Base-by-base conservation (phyloP, 116 monocot species). In the Dioscorea cayenensis region DNA sequence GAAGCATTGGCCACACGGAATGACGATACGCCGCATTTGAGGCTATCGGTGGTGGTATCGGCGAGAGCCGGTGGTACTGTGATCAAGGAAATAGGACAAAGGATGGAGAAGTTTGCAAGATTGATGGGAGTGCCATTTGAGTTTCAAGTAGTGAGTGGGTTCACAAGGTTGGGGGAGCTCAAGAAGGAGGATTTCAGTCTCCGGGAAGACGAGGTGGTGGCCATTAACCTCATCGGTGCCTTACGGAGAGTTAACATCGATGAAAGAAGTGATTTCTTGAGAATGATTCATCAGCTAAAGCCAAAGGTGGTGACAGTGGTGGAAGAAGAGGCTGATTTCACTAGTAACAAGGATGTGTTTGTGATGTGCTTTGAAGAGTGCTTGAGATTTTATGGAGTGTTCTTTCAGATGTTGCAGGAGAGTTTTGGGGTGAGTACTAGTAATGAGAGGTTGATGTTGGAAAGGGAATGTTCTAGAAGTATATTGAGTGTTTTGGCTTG, bases 41-140 rank as follows among this genome's bases (percentile, higher is more conserved):
- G 81, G 77, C 66, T 88, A 0, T 79, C 82, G 19, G 81, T 74
- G 6, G 84, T 79, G 23, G 72, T 77, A 0, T 62, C 77, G 3
- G 51, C 7, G 4, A 70, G 25, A 23, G 20, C 23, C 38, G 74
- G 69, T 23, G 77, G 77, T 1, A 14, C 77, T 5, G 72, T 80
- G 32, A 77, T 84, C 79, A 74, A 72, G 51, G 88, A 88, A 75
- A 79, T 84, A 0, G 84, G 84, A 9, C 69, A 63, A 14, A 65
- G 88, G 66, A 77, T 84, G 82, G 77, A 84, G 77, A 79, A 75
- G 74, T 88, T 88, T 11, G 88, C 88, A 12, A 74, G 82, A 65
- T 29, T 82, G 65, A 88, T 84, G 85, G 82, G 82, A 0, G 85
- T 85, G 7, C 82, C 82, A 4, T 82, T 89, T 14, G 80, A 85